Conservation (phyloP, 352 stramenopile species). For the Lagenidium sp. region DNA sequence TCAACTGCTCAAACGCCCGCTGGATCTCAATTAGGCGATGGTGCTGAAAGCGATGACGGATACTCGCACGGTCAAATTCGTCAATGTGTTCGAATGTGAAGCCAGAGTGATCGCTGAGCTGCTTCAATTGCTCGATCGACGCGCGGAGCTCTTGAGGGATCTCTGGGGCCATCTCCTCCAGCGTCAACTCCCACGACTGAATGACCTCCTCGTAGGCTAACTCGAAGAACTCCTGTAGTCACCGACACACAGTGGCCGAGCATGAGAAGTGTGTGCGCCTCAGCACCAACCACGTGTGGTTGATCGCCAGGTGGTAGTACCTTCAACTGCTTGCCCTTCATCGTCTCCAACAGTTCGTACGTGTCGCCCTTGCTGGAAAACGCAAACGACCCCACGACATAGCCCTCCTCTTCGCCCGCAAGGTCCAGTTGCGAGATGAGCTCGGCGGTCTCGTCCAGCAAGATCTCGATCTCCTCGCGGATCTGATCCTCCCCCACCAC, state of each 20-base stretch:
- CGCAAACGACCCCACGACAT: slow-evolving; percentile 38
- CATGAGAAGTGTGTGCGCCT: no score
- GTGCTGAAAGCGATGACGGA: slow-evolving; percentile 42
- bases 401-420: slow-evolving; percentile 25
- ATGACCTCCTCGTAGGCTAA: slow-evolving; percentile 53
- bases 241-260: no score
- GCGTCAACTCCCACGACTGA: slow-evolving; percentile 28
- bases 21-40: slow-evolving; percentile 59
- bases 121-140: slow-evolving; percentile 35
- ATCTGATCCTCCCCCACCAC: slow-evolving; percentile 19
- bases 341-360: slow-evolving; percentile 55
- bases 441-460: slow-evolving; percentile 39
- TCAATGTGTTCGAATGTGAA: slow-evolving; percentile 49
- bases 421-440: slow-evolving; percentile 22
- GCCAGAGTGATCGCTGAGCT: slow-evolving; percentile 28
- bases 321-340: slow-evolving; percentile 68
- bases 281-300: no score
- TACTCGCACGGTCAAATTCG: slow-evolving; percentile 21
- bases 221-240: slow-evolving; percentile 61
- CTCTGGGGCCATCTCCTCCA: slow-evolving; percentile 54
- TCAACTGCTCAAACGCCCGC: slow-evolving; percentile 49
- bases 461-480: slow-evolving; percentile 32
- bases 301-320: no score
- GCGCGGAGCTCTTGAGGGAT: slow-evolving; percentile 33
- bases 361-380: slow-evolving; percentile 47